phyloP scores from a whole-genome alignment of 1,284 basidiomycete species.

The Puccinia polysora region DNA sequence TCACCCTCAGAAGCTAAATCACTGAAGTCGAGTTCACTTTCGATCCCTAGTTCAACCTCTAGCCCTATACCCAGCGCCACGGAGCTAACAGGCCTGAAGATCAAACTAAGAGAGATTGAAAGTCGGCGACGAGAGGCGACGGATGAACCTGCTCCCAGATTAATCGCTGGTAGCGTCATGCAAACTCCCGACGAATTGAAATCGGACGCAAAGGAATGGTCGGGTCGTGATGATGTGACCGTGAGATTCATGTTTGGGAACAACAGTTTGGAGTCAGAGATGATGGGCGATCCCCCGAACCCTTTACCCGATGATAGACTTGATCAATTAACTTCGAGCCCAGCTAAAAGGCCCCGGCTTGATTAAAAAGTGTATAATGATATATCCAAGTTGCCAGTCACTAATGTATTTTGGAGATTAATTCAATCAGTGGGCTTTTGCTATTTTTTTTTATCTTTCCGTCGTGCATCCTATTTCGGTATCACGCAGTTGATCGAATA shows the following conservation, averaged over 20 bases:
- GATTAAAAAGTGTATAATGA: too few species aligned
- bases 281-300: too few species aligned
- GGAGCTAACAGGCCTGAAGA: constrained; percentile 56
- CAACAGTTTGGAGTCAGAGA: not conserved
- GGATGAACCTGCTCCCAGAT: constrained; percentile 27
- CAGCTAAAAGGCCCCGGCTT: too few species aligned
- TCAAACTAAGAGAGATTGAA: constrained; percentile 53
- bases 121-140: constrained; percentile 41
- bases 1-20: constrained; percentile 61
- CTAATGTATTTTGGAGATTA: too few species aligned
- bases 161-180: constrained; percentile 26
- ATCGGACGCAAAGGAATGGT: constrained; percentile 32
- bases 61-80: constrained; percentile 51
- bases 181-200: constrained; percentile 1
- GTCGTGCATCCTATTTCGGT: too few species aligned
- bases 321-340: too few species aligned
- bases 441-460: too few species aligned
- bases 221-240: constrained; percentile 47
- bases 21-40: constrained; percentile 68
- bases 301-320: too few species aligned
- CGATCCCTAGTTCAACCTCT: constrained; percentile 54
- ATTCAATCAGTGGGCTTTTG: too few species aligned
- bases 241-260: constrained; percentile 45
- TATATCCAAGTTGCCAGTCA: too few species aligned
- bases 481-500: too few species aligned